Evolutionary conservation across 345 rosid genomes (phyloP).

Genomic region (Turritis glabra): DNA sequence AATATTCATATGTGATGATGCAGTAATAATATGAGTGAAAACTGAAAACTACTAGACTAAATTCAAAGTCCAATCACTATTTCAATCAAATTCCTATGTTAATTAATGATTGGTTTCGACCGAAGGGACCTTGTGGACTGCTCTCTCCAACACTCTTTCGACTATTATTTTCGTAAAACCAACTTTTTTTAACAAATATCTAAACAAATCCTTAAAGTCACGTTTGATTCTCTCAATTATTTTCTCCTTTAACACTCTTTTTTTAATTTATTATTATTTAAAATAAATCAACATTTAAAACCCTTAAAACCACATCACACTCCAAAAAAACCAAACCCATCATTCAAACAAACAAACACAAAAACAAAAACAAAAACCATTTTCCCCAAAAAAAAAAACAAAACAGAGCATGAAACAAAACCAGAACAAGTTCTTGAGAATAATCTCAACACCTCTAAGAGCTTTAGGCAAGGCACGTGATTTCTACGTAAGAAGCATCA

Average conservation of each 20-base stretch:
- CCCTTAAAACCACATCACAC: constrained; percentile 19
- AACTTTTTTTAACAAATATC: neutral
- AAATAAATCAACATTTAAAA: neutral
- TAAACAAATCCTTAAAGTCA: constrained; percentile 28
- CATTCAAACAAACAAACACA: constrained; percentile 19
- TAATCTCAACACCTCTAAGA: constrained; percentile 49
- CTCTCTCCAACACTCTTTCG: neutral
- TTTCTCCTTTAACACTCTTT: constrained; percentile 16
- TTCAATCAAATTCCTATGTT: neutral
- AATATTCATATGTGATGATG: neutral
- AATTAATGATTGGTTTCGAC: constrained; percentile 3
- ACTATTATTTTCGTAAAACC: constrained; percentile 5
- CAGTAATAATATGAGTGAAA: neutral
- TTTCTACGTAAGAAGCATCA: constrained; percentile 65
- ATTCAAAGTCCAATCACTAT: neutral
- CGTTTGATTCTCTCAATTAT: constrained; percentile 43
- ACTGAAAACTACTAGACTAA: neutral
- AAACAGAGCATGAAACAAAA: constrained; percentile 39
- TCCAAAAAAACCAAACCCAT: constrained; percentile 24
- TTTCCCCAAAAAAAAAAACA: neutral
- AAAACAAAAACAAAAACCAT: constrained; percentile 5
- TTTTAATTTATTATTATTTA: neutral
- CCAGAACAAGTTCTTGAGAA: constrained; percentile 51
- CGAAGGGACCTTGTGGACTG: constrained; percentile 21
- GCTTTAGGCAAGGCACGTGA: constrained; percentile 65